Percentiles rank a stretch among this genome's conserved stretches.
These are phyloP conservation scores for Tieghemiomyces parasiticus DNA, from an alignment of 192 early-diverging fungal genomes.

Conservation along the genomic window DNA sequence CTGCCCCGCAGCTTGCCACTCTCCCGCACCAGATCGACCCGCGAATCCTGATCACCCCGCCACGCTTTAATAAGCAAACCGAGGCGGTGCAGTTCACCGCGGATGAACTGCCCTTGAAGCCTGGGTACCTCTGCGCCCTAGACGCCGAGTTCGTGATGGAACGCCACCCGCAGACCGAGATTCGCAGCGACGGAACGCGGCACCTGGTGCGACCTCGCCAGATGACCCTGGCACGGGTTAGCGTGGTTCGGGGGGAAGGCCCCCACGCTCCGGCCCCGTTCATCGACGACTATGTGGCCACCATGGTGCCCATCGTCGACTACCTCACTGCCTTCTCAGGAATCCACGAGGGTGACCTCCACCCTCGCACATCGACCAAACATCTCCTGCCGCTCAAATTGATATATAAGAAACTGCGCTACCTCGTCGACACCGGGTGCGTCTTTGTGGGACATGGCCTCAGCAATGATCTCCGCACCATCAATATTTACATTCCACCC, in stretches of 20 bases:
- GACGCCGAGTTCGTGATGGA: conserved; percentile 95
- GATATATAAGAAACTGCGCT: conserved; percentile 82
- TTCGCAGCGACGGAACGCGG: conserved; percentile 83
- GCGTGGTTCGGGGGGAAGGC: conserved; percentile 69
- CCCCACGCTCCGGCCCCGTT: conserved; percentile 63
- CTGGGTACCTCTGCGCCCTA: conserved; percentile 36
- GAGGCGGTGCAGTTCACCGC: background rate
- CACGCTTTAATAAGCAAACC: background rate
- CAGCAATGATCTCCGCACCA: conserved; percentile 88
- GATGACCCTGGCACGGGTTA: conserved; percentile 76
- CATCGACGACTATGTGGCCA: conserved; percentile 92
- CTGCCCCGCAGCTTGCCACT: background rate
- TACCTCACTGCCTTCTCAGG: conserved; percentile 91
- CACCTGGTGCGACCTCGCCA: conserved; percentile 65
- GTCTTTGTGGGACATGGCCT: conserved; percentile 91
- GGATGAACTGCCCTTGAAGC: background rate
- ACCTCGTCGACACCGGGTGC: conserved; percentile 81
- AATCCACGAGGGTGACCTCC: conserved; percentile 79
- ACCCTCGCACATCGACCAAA: conserved; percentile 46
- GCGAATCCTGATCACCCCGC: conserved; percentile 17
- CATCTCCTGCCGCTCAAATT: conserved; percentile 82
- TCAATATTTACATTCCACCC: conserved; percentile 78
- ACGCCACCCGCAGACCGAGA: conserved; percentile 72
- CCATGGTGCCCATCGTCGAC: conserved; percentile 73
- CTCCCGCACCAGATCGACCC: conserved; percentile 23